Evolutionary conservation across 2,329 filamentous ascomycete species (phyloP), one percentile per base, ranked within the genome.

Genomic region (Tolypocladium tundrense): DNA sequence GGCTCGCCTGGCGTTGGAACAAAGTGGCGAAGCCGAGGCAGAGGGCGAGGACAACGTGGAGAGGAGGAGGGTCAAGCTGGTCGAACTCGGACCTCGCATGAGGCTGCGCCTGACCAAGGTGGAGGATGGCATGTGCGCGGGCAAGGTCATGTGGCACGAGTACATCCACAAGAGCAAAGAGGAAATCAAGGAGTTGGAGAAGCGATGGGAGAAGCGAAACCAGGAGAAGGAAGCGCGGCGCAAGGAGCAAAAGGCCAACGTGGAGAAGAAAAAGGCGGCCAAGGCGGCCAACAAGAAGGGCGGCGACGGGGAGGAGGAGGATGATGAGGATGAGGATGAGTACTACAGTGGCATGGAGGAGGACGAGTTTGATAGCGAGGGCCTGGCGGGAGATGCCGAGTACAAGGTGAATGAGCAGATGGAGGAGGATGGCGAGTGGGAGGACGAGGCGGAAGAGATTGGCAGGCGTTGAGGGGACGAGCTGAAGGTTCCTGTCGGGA

Each of bases 91-190:
- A 0, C 94, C 94, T 1, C 85, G 94, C 57, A 87, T 99, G 88
- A 88, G 84, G 60, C 76, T 99, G 45, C 85, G 93, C 39, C 78
- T 99, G 74, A 92, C 91, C 57, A 99, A 99, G 76, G 92, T 99
- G 5, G 94, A 99, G 69, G 94, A 99, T 66, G 94, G 93, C 1
- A 74, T 97, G 8, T 97, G 91, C 67, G 82, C 83, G 33, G 94
- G 94, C 54, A 94, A 91, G 70, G 83, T 96, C 58, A 90, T 99
- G 88, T 99, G 94, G 94, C 94, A 99, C 72, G 91, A 97, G 70
- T 95, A 91, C 69, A 86, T 97, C 56, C 84, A 87, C 69, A 99
- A 99, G 80, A 85, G 84, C 8, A 85, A 85, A 65, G 81, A 84
- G 21, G 92, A 99, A 71, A 76, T 91, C 58, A 83, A 86, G 68